phyloP scores from a whole-genome alignment of 1,284 basidiomycete genomes.

The Boletellus sp. region DNA sequence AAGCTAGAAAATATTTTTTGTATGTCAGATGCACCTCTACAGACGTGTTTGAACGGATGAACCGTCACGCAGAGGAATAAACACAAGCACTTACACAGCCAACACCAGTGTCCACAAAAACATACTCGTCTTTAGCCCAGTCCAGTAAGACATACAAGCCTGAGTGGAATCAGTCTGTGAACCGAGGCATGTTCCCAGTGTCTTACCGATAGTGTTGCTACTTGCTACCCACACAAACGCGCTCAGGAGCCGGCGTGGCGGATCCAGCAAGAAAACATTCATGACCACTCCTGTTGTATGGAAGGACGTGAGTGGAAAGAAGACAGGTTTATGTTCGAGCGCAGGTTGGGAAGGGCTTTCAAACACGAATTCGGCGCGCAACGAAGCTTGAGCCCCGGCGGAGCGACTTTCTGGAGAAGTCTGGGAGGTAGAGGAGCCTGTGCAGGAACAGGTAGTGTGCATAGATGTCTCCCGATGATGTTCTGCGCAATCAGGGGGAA shows the following conservation, averaged over 20 bases:
- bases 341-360: constrained; percentile 33
- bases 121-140: constrained; percentile 60
- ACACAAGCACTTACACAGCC: constrained; percentile 53
- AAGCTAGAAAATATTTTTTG: constrained; percentile 34
- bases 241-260: constrained; percentile 53
- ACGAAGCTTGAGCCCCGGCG: constrained; percentile 2
- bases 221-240: constrained; percentile 62
- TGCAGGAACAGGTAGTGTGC: constrained; percentile 5
- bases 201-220: constrained; percentile 33
- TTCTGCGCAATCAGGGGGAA: constrained; percentile 23
- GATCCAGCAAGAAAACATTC: constrained; percentile 73
- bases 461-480: constrained; percentile 11
- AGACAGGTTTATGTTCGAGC: constrained; percentile 33
- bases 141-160: constrained; percentile 64
- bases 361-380: constrained; percentile 10
- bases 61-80: constrained; percentile 3
- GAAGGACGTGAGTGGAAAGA: constrained; percentile 57
- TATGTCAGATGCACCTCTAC: constrained; percentile 8
- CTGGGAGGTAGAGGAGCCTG: constrained; percentile 5
- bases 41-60: constrained; percentile 2
- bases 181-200: neutral
- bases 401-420: constrained; percentile 6
- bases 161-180: constrained; percentile 37
- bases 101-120: constrained; percentile 68
- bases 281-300: constrained; percentile 65